Percentiles rank a stretch among this genome's conserved stretches.
phyloP scores from a whole-genome alignment of 2,329 filamentous ascomycete species.

The Alternaria angustiovoidea region DNA sequence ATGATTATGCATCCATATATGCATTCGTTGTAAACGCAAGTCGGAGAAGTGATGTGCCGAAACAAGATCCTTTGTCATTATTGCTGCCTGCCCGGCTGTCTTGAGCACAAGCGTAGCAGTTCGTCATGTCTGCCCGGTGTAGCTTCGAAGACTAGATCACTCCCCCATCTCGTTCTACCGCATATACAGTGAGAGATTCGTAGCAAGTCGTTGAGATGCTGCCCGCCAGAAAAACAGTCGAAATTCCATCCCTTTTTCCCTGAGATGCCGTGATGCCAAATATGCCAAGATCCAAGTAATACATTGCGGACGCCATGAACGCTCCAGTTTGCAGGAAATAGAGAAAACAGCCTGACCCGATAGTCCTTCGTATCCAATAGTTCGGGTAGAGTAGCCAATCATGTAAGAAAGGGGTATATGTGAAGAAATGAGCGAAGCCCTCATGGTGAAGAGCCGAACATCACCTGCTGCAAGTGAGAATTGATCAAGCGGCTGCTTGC shows the following conservation, averaged over 20 bases:
- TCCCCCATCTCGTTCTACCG: conserved; percentile 11
- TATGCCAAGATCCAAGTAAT: conserved; percentile 10
- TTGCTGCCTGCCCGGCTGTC: conserved; percentile 3
- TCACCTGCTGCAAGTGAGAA: neutral
- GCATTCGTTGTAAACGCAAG: neutral
- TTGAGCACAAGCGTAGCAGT: conserved; percentile 4
- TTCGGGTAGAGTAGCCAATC: conserved; percentile 7
- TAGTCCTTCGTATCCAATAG: conserved; percentile 15
- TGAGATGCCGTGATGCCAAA: conserved; percentile 16
- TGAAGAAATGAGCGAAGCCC: conserved; percentile 15
- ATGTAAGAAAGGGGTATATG: conserved; percentile 27
- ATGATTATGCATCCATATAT: neutral
- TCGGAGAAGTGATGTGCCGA: neutral
- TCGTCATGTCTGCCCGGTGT: neutral
- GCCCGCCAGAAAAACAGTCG: conserved; percentile 9
- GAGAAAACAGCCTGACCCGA: conserved; percentile 9
- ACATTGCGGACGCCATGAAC: conserved; percentile 13
- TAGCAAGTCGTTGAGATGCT: conserved; percentile 22
- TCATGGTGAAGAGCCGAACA: neutral
- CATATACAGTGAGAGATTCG: conserved; percentile 25
- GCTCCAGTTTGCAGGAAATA: conserved; percentile 8
- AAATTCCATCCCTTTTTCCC: conserved; percentile 8
- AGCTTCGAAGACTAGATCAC: neutral
- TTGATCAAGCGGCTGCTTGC: conserved; percentile 18
- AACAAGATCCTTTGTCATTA: conserved; percentile 1